Evolutionary conservation across 1,139 yeast genomes (phyloP).

Genomic region (Magnusiomyces suaveolens): DNA sequence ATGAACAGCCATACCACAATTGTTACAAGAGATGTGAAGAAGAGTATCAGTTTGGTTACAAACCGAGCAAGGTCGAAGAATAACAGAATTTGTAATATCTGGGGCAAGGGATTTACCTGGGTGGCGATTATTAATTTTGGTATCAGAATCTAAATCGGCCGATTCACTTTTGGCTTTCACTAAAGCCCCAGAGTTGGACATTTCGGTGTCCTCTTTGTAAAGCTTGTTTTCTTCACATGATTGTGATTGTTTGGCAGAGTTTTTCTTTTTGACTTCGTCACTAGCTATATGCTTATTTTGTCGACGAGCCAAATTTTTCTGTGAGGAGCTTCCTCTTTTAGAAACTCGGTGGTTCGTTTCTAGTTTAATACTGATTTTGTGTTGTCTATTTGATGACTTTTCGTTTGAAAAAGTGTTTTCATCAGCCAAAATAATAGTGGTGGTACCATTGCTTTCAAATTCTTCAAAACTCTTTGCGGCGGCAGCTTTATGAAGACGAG

Average conservation of each 20-base stretch:
- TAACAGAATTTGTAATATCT: not conserved
- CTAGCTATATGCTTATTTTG: not conserved
- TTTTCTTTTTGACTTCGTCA: constrained; percentile 1
- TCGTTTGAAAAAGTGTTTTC: not conserved
- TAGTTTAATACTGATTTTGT: not conserved
- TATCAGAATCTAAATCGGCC: too few species aligned
- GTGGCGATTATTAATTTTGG: not conserved
- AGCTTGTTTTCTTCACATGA: not conserved
- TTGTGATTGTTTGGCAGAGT: not conserved
- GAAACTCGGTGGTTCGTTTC: not conserved
- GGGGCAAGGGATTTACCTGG: not conserved
- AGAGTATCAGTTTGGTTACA: constrained; percentile 41
- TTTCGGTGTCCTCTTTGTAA: not conserved
- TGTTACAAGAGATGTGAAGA: constrained; percentile 45
- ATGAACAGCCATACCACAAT: constrained; percentile 69
- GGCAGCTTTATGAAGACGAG: not conserved
- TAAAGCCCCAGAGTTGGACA: too few species aligned
- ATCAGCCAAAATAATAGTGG: not conserved
- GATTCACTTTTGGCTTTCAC: too few species aligned
- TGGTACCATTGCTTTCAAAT: not conserved
- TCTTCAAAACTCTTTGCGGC: not conserved
- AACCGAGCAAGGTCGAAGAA: constrained; percentile 42
- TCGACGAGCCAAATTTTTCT: not conserved
- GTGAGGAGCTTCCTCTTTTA: not conserved
- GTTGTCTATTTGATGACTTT: not conserved